A percentile compares a stretch with the other conserved stretches of the same genome.
These are phyloP conservation scores for Cryptococcus sp. DNA, from an alignment of 1,284 basidiomycete species.

Conservation along the genomic window DNA sequence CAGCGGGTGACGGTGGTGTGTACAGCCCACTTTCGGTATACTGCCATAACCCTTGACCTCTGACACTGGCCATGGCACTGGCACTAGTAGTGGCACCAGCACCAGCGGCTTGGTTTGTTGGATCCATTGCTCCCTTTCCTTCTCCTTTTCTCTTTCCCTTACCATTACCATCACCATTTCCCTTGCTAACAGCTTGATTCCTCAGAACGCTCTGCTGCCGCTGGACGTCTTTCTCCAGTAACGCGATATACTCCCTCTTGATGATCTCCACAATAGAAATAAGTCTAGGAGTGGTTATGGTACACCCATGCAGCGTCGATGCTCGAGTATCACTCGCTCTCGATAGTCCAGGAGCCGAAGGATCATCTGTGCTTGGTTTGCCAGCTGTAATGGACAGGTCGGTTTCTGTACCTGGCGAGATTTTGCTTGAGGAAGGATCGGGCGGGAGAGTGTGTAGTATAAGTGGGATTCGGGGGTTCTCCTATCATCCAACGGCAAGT, in stretches of 20 bases:
- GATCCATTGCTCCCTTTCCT: slow-evolving; percentile 4
- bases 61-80: too few relatives aligned
- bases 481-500: slow-evolving; percentile 51
- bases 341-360: too few relatives aligned
- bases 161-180: neutral
- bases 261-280: slow-evolving; percentile 79
- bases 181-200: neutral
- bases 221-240: neutral
- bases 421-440: neutral
- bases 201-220: neutral
- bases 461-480: slow-evolving; percentile 61
- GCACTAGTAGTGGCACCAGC: too few relatives aligned
- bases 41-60: slow-evolving; percentile 66
- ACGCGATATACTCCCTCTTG: slow-evolving; percentile 69
- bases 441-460: slow-evolving; percentile 64
- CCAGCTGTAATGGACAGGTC: too few relatives aligned
- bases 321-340: neutral
- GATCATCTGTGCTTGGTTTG: too few relatives aligned
- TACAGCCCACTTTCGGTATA: slow-evolving; percentile 69
- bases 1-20: slow-evolving; percentile 54
- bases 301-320: slow-evolving; percentile 46
- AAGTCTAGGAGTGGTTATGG: slow-evolving; percentile 64
- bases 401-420: too few relatives aligned
- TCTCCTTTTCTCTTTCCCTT: slow-evolving; percentile 20
- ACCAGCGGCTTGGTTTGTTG: neutral